phyloP scores from a whole-genome alignment of 306 rosid genomes.

The Lathyrus tuberosus region DNA sequence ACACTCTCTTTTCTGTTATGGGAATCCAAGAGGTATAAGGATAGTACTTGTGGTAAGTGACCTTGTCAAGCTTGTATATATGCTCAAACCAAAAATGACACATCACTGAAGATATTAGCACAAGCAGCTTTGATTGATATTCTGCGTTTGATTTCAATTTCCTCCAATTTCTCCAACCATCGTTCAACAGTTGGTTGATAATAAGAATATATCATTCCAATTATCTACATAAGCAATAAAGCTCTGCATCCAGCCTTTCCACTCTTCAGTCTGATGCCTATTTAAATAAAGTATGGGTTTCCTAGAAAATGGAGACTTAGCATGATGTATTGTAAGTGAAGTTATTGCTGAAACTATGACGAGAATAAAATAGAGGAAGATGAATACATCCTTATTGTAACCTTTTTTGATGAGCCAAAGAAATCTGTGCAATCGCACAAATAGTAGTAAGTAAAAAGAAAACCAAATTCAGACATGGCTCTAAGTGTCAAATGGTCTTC shows the following conservation, averaged over 20 bases:
- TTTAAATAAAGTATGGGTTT: constrained; percentile 86
- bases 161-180: constrained; percentile 97
- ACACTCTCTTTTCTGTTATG: too few species aligned
- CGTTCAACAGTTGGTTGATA: constrained; percentile 91
- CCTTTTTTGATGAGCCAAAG: constrained; percentile 80
- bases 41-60: constrained; percentile 84
- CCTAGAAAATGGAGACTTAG: constrained; percentile 82
- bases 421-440: constrained; percentile 88
- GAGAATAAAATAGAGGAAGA: constrained; percentile 83
- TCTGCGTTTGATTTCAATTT: constrained; percentile 74
- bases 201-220: constrained; percentile 96
- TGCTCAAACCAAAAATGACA: constrained; percentile 92
- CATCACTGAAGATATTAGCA: constrained; percentile 53
- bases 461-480: constrained; percentile 88
- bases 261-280: constrained; percentile 99
- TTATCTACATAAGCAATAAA: constrained; percentile 96
- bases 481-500: constrained; percentile 87
- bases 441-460: constrained; percentile 73
- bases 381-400: constrained; percentile 90
- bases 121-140: constrained; percentile 76
- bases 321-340: constrained; percentile 77
- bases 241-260: constrained; percentile 99
- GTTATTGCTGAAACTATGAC: constrained; percentile 86
- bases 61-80: constrained; percentile 87
- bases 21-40: constrained; percentile 99